These are phyloP conservation scores for Penicillium antarcticum DNA, from an alignment of 495 filamentous ascomycete species.

Conservation along the genomic window DNA sequence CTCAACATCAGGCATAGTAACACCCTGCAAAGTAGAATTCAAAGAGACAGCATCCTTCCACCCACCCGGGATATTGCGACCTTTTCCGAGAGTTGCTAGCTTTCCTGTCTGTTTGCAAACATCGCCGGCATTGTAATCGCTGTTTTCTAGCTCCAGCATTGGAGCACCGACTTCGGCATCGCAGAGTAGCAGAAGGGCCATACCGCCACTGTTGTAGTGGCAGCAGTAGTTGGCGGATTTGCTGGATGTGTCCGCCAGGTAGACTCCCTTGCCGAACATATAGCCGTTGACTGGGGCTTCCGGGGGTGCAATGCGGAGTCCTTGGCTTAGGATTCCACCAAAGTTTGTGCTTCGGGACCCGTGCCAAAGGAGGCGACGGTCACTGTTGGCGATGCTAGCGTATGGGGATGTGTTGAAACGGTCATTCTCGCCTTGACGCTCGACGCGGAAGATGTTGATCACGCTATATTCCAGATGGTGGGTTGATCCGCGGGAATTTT, in stretches of 20 bases:
- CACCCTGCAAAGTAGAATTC: conserved; percentile 58
- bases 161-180: conserved; percentile 76
- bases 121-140: conserved; percentile 59
- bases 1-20: conserved; percentile 53
- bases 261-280: conserved; percentile 87
- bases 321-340: conserved; percentile 78
- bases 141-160: conserved; percentile 52
- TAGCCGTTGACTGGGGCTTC: conserved; percentile 77
- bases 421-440: conserved; percentile 67
- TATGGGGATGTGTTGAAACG: conserved; percentile 59
- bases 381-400: conserved; percentile 40
- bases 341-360: conserved; percentile 74
- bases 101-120: conserved; percentile 51
- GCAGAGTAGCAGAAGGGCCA: conserved; percentile 68
- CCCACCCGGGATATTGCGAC: conserved; percentile 51
- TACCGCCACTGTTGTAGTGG: conserved; percentile 49
- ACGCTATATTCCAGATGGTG: conserved; percentile 58
- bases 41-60: conserved; percentile 77
- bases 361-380: conserved; percentile 81
- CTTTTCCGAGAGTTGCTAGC: conserved; percentile 66
- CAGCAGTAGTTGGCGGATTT: conserved; percentile 80
- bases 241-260: conserved; percentile 77
- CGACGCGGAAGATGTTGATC: conserved; percentile 79
- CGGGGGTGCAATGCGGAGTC: conserved; percentile 81
- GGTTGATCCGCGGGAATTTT: conserved; percentile 57